Base-by-base conservation (phyloP, 1,139 yeast genomes). In the Taphrina deformans region DNA sequence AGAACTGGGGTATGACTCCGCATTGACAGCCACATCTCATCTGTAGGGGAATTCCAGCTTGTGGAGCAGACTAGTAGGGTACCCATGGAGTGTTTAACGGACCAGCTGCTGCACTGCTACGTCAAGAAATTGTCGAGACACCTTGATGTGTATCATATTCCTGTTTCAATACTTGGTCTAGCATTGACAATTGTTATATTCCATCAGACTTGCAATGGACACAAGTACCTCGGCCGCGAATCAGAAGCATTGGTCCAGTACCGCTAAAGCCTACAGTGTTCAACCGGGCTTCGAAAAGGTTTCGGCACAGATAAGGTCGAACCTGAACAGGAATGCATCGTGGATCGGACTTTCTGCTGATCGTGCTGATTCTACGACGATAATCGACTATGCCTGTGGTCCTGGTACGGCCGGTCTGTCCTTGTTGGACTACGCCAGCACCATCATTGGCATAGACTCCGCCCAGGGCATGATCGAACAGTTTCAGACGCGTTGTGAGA, bases 311-410 rank as follows among this genome's bases (percentile, higher is more conserved):
- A 29, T 56, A 4, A 16, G 31, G 12, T 3, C 40, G 5, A 44
- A 56, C 18, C 44, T 56, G 14, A 24, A 18, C 18, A 9, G 41
- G 5, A 56, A 41, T 31, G 53, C 61, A 16, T 10, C 29, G 10
- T 56, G 61, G 61, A 24, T 56, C 5, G 41, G 41, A 9, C 61
- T 56, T 16, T 18, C 24, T 12, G 2, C 1, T 4, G 29, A 23
- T 12, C 9, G 3, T 3, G 31, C 26, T 9, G 14, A 7, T 1
- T 21, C 16, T 10, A 27, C 44, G 6, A 44, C 31, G n/a, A 29
- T 56, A 3, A 23, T 56, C 6, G 61, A 56, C 41, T 56, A 56
- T 44, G 61, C 61, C 7, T 56, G 61, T 45, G 61, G 61, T 12
- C 61, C 61, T 26, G 61, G 61, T 27, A 45, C 53, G 7, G 61